Base-by-base conservation (phyloP, 2,329 filamentous ascomycete species). In the Nigrospora oryzae region DNA sequence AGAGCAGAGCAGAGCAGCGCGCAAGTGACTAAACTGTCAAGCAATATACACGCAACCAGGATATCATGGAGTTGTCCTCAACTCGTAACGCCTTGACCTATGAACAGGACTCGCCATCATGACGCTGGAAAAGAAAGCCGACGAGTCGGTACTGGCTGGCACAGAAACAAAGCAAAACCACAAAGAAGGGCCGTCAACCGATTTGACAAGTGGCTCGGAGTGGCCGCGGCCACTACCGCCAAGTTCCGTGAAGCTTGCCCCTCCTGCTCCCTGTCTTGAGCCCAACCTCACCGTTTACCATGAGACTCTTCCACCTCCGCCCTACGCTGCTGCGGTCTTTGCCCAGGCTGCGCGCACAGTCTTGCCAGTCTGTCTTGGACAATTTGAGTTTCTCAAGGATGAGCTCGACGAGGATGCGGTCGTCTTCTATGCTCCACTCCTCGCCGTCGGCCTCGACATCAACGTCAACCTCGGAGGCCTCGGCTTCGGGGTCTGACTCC, bases 301-400 rank as follows among this genome's bases (percentile, higher is more conserved):
- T 72, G 33, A 85, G 64, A 45, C 73, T 81, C 67, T 76, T 80
- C 81, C 81, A 85, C 53, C 81, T 66, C 42, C 73, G 67, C 36
- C 73, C 74, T 38, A 83, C 67, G 47, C 70, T 75, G 46, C 70
- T 66, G 42, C 75, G 68, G 61, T 83, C 78, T 54, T 74, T 78
- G 49, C 81, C 80, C 8, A 84, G 66, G 51, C 70, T 79, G 47
- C 78, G 70, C 37, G 80, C 81, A 59, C 80, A 84, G 57, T 84
- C 80, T 47, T 82, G 77, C 81, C 80, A 84, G 46, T 84, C 79
- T 42, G 72, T 69, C 62, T 79, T 82, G 53, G 73, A 74, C 17
- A 85, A 68, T 62, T 75, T 76, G 45, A 84, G 68, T 65, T 84
- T 84, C 58, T 82, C 79, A 6, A 84, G 67, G 35, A 85, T 78